Evolutionary conservation across 306 rosid species (phyloP).

Genomic region (Citrullus colocynthis): DNA sequence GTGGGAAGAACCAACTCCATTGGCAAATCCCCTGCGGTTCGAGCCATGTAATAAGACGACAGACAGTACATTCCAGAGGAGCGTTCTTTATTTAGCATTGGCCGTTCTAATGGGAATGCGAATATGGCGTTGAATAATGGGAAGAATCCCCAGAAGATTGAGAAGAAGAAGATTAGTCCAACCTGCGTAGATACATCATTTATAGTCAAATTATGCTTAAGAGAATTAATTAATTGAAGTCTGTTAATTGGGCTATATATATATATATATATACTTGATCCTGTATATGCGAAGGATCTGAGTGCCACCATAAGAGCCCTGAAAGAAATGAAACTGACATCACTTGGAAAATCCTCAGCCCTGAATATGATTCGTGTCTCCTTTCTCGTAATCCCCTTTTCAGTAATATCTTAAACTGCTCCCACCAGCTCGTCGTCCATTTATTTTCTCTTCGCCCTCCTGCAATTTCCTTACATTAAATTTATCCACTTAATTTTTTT

Average conservation of each 20-base stretch:
- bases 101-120: constrained; percentile 55
- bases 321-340: constrained; percentile 76
- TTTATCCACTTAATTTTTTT: no score
- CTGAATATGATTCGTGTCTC: constrained; percentile 82
- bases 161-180: constrained; percentile 75
- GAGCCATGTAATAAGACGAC: background rate
- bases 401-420: constrained; percentile 63
- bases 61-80: background rate
- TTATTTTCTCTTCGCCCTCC: constrained; percentile 35
- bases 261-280: constrained; percentile 15
- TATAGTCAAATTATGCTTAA: no score
- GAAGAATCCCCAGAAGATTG: constrained; percentile 93
- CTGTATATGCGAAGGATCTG: constrained; percentile 58
- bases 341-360: constrained; percentile 74
- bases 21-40: background rate
- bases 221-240: no score
- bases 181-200: constrained; percentile 23
- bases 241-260: constrained; percentile 27
- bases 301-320: constrained; percentile 86
- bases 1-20: background rate
- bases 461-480: background rate
- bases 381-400: constrained; percentile 71
- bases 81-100: background rate
- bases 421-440: constrained; percentile 80
- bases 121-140: constrained; percentile 86